These are phyloP conservation scores for Tuber calosporum DNA, from an alignment of 495 filamentous ascomycete genomes.

Conservation along the genomic window DNA sequence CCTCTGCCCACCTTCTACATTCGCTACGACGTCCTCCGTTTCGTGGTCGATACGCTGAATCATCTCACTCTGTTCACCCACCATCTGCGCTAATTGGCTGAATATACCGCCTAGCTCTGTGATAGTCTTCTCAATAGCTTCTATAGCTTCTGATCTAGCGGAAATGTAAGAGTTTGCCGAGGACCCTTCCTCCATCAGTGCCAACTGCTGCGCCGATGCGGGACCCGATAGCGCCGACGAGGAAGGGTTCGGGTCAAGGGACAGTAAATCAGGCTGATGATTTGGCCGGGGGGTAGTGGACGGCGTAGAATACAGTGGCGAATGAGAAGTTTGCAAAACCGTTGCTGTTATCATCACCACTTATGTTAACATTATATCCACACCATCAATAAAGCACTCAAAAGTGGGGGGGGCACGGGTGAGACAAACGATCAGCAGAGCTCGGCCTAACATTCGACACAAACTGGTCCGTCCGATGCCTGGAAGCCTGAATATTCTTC, in stretches of 20 bases:
- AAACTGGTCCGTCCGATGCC: slow-evolving; percentile 89
- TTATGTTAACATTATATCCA: slow-evolving; percentile 22
- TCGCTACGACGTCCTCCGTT: slow-evolving; percentile 92
- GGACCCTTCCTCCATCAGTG: slow-evolving; percentile 91
- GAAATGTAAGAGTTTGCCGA: slow-evolving; percentile 82
- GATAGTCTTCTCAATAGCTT: slow-evolving; percentile 93
- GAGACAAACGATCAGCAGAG: slow-evolving; percentile 36
- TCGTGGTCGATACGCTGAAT: slow-evolving; percentile 91
- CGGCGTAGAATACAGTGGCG: slow-evolving; percentile 75
- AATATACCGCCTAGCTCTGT: slow-evolving; percentile 91
- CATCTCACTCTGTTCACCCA: slow-evolving; percentile 93
- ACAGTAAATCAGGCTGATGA: slow-evolving; percentile 62
- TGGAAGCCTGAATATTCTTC: slow-evolving; percentile 94
- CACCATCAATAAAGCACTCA: slow-evolving; percentile 28
- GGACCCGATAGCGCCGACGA: slow-evolving; percentile 47
- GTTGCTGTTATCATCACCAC: slow-evolving; percentile 20
- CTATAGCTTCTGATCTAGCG: slow-evolving; percentile 89
- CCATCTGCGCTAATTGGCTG: slow-evolving; percentile 94
- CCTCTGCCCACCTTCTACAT: slow-evolving; percentile 89
- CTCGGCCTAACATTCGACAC: slow-evolving; percentile 58
- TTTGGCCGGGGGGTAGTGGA: slow-evolving; percentile 48
- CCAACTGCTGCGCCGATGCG: slow-evolving; percentile 76
- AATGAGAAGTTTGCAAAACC: slow-evolving; percentile 44
- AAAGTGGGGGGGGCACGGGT: slow-evolving; percentile 13
- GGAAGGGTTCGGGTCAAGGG: slow-evolving; percentile 59